These are phyloP conservation scores for Letharia lupina DNA, from an alignment of 495 filamentous ascomycete genomes.

Conservation along the genomic window DNA sequence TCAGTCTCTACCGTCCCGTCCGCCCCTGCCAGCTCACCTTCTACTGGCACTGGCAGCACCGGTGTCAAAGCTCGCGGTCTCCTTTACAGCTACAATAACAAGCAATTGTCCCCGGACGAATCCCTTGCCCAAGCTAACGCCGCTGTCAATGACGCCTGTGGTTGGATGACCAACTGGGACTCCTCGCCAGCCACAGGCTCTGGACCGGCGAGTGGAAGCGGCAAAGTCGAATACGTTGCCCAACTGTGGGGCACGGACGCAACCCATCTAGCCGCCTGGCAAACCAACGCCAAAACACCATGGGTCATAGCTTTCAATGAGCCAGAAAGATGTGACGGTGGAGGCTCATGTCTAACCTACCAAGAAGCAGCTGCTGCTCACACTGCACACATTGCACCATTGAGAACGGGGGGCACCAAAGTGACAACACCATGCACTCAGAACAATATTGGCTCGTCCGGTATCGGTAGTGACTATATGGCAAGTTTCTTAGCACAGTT, in stretches of 20 bases:
- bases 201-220: slow-evolving; percentile 14
- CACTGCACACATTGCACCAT: not conserved
- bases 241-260: slow-evolving; percentile 12
- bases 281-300: slow-evolving; percentile 15
- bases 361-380: not conserved
- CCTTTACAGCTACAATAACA: slow-evolving; percentile 6
- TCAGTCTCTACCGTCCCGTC: slow-evolving; percentile 1
- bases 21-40: slow-evolving; percentile 2
- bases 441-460: slow-evolving; percentile 2
- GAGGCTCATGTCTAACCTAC: slow-evolving; percentile 7
- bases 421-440: slow-evolving; percentile 9
- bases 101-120: not conserved
- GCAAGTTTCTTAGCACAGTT: slow-evolving; percentile 11
- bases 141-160: not conserved
- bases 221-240: slow-evolving; percentile 18
- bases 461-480: slow-evolving; percentile 14
- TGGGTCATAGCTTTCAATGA: slow-evolving; percentile 24
- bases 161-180: slow-evolving; percentile 22
- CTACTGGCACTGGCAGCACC: not conserved
- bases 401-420: slow-evolving; percentile 9
- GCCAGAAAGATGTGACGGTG: slow-evolving; percentile 18
- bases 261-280: slow-evolving; percentile 17
- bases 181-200: slow-evolving; percentile 19
- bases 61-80: slow-evolving; percentile 16
- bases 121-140: slow-evolving; percentile 1